Evolutionary conservation across 768 basidiomycete genomes (phyloP).

Genomic region (Auricularia sp.): DNA sequence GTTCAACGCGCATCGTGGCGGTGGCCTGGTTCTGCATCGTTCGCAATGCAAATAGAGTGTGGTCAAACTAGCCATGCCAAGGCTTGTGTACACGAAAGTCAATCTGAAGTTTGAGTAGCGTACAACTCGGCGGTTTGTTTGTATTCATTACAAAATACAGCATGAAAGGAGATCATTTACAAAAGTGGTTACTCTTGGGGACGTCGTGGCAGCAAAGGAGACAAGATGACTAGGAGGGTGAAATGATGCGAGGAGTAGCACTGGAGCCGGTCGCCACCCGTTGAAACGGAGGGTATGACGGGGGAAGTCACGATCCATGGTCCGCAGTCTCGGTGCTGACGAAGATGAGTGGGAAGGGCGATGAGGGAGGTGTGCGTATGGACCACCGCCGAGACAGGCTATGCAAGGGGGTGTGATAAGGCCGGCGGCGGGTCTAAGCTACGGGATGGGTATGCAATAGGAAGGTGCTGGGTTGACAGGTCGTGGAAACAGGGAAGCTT

Average conservation of each 20-base stretch:
- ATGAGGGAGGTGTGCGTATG: neutral
- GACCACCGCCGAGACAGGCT: neutral
- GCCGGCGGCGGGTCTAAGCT: neutral
- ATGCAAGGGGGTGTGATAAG: neutral
- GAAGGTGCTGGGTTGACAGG: neutral
- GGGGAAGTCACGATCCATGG: neutral
- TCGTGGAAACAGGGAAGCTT: neutral
- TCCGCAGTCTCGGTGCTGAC: neutral
- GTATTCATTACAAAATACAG: neutral
- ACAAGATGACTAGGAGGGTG: neutral
- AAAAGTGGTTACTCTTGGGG: neutral
- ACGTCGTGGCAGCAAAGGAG: neutral
- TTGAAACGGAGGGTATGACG: neutral
- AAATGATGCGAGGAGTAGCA: neutral
- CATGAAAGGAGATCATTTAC: neutral
- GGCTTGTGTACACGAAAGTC: neutral
- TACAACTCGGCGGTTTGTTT: neutral
- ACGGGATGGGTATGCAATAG: neutral
- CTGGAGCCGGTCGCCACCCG: neutral
- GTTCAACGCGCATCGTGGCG: no score
- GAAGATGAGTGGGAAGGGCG: neutral
- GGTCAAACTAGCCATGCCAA: no score
- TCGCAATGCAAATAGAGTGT: no score
- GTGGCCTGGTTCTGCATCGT: no score
- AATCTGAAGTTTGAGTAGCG: neutral